These are phyloP conservation scores for Lathyrus tuberosus DNA, from an alignment of 306 rosid genomes.

Conservation along the genomic window DNA sequence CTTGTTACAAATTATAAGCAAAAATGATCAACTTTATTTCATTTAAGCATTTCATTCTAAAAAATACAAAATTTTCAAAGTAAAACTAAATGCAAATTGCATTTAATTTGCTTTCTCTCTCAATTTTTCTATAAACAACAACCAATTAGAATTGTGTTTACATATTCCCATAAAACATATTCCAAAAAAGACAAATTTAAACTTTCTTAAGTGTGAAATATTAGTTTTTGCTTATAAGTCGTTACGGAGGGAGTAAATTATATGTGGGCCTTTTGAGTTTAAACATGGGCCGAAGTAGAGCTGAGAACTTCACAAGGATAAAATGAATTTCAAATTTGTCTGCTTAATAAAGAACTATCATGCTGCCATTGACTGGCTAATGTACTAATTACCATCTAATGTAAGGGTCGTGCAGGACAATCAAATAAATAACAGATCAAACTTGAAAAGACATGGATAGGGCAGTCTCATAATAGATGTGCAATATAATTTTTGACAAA, in stretches of 20 bases:
- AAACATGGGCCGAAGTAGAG: conserved; percentile 3
- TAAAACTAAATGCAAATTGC: too few relatives aligned
- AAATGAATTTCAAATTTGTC: not conserved
- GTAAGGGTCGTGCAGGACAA: not conserved
- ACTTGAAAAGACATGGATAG: conserved; percentile 11
- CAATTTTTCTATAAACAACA: too few relatives aligned
- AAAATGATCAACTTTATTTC: too few relatives aligned
- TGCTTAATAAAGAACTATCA: not conserved
- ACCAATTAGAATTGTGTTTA: too few relatives aligned
- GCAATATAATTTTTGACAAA: not conserved
- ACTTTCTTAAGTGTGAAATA: too few relatives aligned
- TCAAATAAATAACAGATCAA: conserved; percentile 14
- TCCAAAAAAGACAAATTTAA: too few relatives aligned
- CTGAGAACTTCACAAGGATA: conserved; percentile 23
- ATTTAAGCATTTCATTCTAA: too few relatives aligned
- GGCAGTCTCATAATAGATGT: not conserved
- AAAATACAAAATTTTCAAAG: too few relatives aligned
- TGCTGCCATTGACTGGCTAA: not conserved
- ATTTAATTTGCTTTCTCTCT: too few relatives aligned
- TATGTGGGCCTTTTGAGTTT: conserved; percentile 22
- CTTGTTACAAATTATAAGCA: too few relatives aligned
- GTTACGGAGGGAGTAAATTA: not conserved
- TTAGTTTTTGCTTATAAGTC: too few relatives aligned
- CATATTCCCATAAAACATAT: too few relatives aligned
- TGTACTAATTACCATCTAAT: conserved; percentile 9